These are phyloP conservation scores for Penicillium nucicola DNA, from an alignment of 495 filamentous ascomycete species.

Conservation along the genomic window DNA sequence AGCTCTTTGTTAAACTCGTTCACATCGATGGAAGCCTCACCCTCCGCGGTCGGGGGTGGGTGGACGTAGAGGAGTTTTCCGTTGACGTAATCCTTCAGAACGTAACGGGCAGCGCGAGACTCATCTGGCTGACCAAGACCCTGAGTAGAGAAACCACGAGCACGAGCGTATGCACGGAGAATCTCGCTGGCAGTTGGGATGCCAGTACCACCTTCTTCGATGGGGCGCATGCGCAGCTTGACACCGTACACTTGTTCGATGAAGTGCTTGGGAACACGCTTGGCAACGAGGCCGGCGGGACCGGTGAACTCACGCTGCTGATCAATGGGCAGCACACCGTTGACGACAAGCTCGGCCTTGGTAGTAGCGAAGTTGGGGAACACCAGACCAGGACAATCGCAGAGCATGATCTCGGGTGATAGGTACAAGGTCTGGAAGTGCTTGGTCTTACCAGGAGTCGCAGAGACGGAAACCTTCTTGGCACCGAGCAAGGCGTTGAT, in stretches of 20 bases:
- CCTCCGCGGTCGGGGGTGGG: slow-evolving; percentile 63
- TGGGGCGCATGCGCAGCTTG: slow-evolving; percentile 73
- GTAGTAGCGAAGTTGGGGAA: slow-evolving; percentile 98
- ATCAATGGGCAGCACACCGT: slow-evolving; percentile 94
- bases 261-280: slow-evolving; percentile 86
- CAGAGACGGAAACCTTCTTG: slow-evolving; percentile 97
- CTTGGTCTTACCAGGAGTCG: slow-evolving; percentile 98
- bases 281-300: slow-evolving; percentile 80
- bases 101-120: slow-evolving; percentile 81
- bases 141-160: slow-evolving; percentile 82
- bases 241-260: slow-evolving; percentile 92
- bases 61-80: slow-evolving; percentile 92
- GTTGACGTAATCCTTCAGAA: slow-evolving; percentile 97
- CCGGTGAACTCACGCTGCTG: slow-evolving; percentile 94
- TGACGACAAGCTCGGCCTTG: slow-evolving; percentile 94
- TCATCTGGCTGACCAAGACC: slow-evolving; percentile 91
- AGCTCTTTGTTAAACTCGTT: slow-evolving; percentile 83
- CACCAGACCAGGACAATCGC: slow-evolving; percentile 98
- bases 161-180: slow-evolving; percentile 79
- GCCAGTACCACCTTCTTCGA: slow-evolving; percentile 93
- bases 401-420: slow-evolving; percentile 82
- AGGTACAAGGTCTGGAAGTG: slow-evolving; percentile 99
- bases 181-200: slow-evolving; percentile 85
- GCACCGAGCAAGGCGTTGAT: slow-evolving; percentile 98
- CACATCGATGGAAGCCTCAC: slow-evolving; percentile 61